These are phyloP conservation scores for Aspergillus novofumigatus DNA, from an alignment of 2,329 filamentous ascomycete species.

Conservation along the genomic window DNA sequence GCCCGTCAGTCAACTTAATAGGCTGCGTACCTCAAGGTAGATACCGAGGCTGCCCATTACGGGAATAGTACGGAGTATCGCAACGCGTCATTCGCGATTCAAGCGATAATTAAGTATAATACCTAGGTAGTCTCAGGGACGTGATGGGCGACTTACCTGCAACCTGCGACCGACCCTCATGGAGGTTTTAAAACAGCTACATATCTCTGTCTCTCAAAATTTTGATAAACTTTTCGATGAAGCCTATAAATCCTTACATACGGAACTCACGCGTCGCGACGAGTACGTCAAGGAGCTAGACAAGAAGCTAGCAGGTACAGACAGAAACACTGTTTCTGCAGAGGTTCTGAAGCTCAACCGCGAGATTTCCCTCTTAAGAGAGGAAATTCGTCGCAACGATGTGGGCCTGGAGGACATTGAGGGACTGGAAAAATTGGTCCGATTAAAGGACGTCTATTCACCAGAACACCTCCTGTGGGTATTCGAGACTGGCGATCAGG, in stretches of 20 bases:
- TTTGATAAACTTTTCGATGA: conserved; percentile 26
- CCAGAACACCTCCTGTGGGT: conserved; percentile 19
- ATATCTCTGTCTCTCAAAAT: conserved; percentile 23
- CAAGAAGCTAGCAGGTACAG: conserved; percentile 15
- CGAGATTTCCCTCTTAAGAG: conserved; percentile 18
- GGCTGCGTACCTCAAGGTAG: neutral
- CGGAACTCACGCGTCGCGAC: conserved; percentile 20
- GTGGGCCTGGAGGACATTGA: conserved; percentile 11
- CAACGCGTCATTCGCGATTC: neutral
- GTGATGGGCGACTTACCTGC: neutral
- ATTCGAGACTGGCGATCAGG: conserved; percentile 4
- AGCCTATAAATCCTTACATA: conserved; percentile 23
- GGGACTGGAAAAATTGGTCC: conserved; percentile 7
- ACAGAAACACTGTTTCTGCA: conserved; percentile 11
- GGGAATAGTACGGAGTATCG: neutral
- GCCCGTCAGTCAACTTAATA: too few relatives aligned
- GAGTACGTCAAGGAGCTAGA: conserved; percentile 20
- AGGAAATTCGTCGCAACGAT: conserved; percentile 17
- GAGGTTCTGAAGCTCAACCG: conserved; percentile 19
- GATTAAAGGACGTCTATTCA: conserved; percentile 24
- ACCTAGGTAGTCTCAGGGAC: neutral
- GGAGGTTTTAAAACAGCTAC: conserved; percentile 30
- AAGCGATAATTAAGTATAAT: neutral
- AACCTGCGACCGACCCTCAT: conserved; percentile 12
- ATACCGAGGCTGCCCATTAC: neutral